phyloP scores from a whole-genome alignment of 169 alveolate species.

The Plasmodium vinckei region DNA sequence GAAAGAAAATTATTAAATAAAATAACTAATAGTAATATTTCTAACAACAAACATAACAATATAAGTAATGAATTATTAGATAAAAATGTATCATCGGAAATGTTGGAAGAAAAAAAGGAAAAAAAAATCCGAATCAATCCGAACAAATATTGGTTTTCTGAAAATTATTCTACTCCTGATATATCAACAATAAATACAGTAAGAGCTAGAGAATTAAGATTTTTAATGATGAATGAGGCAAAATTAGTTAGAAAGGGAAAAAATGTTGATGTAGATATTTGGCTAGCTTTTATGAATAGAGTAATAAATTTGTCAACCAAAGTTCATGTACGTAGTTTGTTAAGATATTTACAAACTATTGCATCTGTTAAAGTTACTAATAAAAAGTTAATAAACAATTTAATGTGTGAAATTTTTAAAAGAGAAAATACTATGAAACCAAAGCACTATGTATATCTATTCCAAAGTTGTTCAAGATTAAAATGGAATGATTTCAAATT shows the following conservation, averaged over 20 bases:
- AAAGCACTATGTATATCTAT: slow-evolving; percentile 84
- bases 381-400: slow-evolving; percentile 41
- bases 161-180: slow-evolving; percentile 37
- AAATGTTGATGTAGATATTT: slow-evolving; percentile 50
- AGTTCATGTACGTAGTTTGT: slow-evolving; percentile 78
- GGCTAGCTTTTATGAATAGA: slow-evolving; percentile 76
- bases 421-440: slow-evolving; percentile 85
- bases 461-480: slow-evolving; percentile 82
- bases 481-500: slow-evolving; percentile 80
- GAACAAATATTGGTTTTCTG: slow-evolving; percentile 43
- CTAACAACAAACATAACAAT: slow-evolving; percentile 9
- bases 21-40: slow-evolving; percentile 10
- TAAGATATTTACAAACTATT: slow-evolving; percentile 83
- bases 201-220: slow-evolving; percentile 57
- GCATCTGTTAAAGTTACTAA: slow-evolving; percentile 77
- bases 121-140: slow-evolving; percentile 54
- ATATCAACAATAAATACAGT: slow-evolving; percentile 25
- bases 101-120: slow-evolving; percentile 16
- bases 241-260: slow-evolving; percentile 67
- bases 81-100: slow-evolving; percentile 4
- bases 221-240: slow-evolving; percentile 73
- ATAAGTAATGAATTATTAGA: slow-evolving; percentile 27
- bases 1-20: slow-evolving; percentile 41
- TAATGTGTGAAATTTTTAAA: slow-evolving; percentile 75
- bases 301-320: slow-evolving; percentile 65